Conservation (phyloP, 2,329 filamentous ascomycete species). For the Fusarium nematophilum region DNA sequence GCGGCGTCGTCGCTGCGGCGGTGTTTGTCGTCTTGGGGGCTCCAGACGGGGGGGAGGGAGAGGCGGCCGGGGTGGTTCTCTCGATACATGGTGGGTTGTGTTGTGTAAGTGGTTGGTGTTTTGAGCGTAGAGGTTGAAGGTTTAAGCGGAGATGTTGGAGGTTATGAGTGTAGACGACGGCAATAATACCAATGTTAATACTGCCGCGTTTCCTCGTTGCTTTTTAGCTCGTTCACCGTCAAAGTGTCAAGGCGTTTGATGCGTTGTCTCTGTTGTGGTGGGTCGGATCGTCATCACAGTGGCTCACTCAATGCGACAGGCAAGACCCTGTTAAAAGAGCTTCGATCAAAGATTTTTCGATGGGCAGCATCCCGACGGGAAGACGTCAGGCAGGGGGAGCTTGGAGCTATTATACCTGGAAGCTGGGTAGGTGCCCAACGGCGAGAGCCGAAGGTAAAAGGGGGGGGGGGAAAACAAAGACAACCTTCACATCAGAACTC, state of each 20-base stretch:
- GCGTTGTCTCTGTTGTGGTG: slow-evolving; percentile 41
- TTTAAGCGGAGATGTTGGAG: neutral
- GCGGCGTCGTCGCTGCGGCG: slow-evolving; percentile 9
- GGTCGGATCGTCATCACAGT: slow-evolving; percentile 17
- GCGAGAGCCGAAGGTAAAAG: slow-evolving; percentile 16
- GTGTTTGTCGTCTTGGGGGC: slow-evolving; percentile 34
- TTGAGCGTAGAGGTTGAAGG: neutral
- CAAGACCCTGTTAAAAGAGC: slow-evolving; percentile 23
- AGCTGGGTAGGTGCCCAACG: slow-evolving; percentile 19
- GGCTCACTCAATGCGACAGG: slow-evolving; percentile 27
- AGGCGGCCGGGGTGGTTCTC: slow-evolving; percentile 35
- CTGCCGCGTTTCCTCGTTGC: slow-evolving; percentile 9
- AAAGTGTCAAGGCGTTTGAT: too few relatives aligned
- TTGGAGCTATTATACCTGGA: neutral
- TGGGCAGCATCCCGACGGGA: neutral
- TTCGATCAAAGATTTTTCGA: too few relatives aligned
- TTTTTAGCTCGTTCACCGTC: slow-evolving; percentile 2
- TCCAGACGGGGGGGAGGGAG: slow-evolving; percentile 38
- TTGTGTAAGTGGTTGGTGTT: neutral
- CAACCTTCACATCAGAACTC: neutral
- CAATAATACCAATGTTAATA: too few relatives aligned
- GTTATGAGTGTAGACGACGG: too few relatives aligned
- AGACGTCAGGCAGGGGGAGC: slow-evolving; percentile 12
- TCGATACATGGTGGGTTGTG: slow-evolving; percentile 32
- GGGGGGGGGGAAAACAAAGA: neutral